Evolutionary conservation across 1,284 basidiomycete species (phyloP).

Genomic region (Moesziomyces aphidis): DNA sequence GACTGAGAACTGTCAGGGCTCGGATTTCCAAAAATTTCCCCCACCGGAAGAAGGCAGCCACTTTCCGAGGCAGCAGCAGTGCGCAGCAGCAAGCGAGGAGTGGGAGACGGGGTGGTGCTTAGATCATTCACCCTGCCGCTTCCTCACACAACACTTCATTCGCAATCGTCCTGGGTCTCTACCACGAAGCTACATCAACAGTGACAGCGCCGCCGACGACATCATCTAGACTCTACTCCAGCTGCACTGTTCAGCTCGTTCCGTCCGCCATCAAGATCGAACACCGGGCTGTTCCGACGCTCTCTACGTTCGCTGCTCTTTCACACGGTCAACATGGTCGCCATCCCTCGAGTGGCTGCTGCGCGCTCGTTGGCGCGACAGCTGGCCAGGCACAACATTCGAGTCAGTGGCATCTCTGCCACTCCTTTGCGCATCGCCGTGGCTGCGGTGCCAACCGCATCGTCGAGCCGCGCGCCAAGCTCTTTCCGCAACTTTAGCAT

Average conservation of each 20-base stretch:
- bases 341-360: conserved; percentile 34
- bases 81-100: no score
- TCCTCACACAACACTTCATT: no score
- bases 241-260: neutral
- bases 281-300: neutral
- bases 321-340: conserved; percentile 21
- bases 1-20: neutral
- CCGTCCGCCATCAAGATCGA: neutral
- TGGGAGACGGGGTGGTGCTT: neutral
- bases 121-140: conserved; percentile 3
- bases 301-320: neutral
- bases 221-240: neutral
- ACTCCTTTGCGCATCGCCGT: conserved; percentile 20
- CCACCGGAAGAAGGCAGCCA: no score
- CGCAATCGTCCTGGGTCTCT: neutral
- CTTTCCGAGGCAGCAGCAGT: no score
- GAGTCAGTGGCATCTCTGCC: conserved; percentile 8
- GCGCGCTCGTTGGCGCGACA: conserved; percentile 45
- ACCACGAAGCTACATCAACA: neutral
- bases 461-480: conserved; percentile 7
- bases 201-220: neutral
- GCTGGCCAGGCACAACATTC: conserved; percentile 34
- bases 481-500: conserved; percentile 28
- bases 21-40: neutral
- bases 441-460: conserved; percentile 20